Evolutionary conservation across 768 basidiomycete species (phyloP), one percentile per base, ranked within the genome.

Genomic region (Mycena indigotica): DNA sequence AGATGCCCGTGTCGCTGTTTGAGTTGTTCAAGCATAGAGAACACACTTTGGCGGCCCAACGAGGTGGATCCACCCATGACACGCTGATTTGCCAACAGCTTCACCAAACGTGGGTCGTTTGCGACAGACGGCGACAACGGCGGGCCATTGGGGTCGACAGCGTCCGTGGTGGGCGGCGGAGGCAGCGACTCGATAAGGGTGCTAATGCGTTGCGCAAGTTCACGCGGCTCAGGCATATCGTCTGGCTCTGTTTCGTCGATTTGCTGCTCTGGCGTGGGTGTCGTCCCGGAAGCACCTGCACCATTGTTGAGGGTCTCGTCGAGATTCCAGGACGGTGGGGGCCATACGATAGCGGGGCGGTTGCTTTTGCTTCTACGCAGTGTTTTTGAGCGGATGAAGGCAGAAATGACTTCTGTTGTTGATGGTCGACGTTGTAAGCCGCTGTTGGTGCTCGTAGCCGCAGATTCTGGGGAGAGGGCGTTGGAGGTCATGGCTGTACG

Each of bases 61-160:
- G 64, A 61, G 35, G 74, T 67, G 21, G 76, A 75, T 10, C 86
- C 83, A 52, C 84, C 86, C 85, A 89, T 88, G n/a, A 84, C 69
- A n/a, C 77, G 72, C 55, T 86, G 78, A 1, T 84, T 83, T 15
- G 83, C 81, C 28, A 89, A 72, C 57, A 83, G 73, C 28, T 76
- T 69, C 41, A 84, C 72, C 29, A 84, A 72, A 50, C 77, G 73
- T 3, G 78, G 69, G 63, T 87, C 85, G 21, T 32, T 28, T 16
- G 53, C 54, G 35, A 63, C 52, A 0, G 52, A 25, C 8, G 52
- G 28, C 21, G 64, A 55, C 8, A 65, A 35, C 4, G 76, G 75
- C n/a, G 79, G 70, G 10, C 73, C 71, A 25, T 65, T 67, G 12
- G 65, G 69, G 45, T 72, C 68, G 26, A 60, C 62, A 17, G 56